Percentiles rank a stretch among this genome's conserved stretches.
These are phyloP conservation scores for Blastomyces emzantsi DNA, from an alignment of 2,329 filamentous ascomycete genomes.

Conservation along the genomic window DNA sequence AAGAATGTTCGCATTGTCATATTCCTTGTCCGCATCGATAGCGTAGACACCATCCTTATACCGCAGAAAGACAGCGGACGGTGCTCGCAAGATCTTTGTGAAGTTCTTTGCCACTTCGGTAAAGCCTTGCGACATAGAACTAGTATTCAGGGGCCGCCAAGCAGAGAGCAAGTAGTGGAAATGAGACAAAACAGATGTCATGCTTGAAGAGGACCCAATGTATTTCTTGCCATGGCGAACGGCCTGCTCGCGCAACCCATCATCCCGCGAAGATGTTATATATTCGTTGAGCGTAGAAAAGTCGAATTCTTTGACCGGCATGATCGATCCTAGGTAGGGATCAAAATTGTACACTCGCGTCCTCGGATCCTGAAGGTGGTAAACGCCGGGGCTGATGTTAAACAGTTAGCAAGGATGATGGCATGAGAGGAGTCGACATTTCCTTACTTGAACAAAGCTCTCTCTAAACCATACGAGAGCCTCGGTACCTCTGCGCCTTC, in stretches of 20 bases:
- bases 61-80: conserved; percentile 71
- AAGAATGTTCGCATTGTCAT: conserved; percentile 72
- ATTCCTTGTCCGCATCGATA: conserved; percentile 93
- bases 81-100: conserved; percentile 62
- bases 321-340: conserved; percentile 83
- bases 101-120: conserved; percentile 53
- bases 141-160: conserved; percentile 64
- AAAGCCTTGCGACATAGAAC: conserved; percentile 60
- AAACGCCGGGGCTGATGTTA: conserved; percentile 59
- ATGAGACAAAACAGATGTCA: conserved; percentile 78
- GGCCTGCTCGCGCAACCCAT: conserved; percentile 59
- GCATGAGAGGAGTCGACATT: background rate
- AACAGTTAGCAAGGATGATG: conserved; percentile 9
- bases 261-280: conserved; percentile 83
- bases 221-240: conserved; percentile 63
- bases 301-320: conserved; percentile 88
- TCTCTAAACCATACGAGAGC: conserved; percentile 66
- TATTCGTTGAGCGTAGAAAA: conserved; percentile 79
- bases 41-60: conserved; percentile 81
- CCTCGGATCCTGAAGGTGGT: conserved; percentile 78
- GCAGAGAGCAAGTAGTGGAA: conserved; percentile 86
- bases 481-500: conserved; percentile 49
- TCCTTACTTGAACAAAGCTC: conserved; percentile 78
- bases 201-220: conserved; percentile 91
- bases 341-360: conserved; percentile 94